Evolutionary conservation across 768 basidiomycete species (phyloP), one percentile per base, ranked within the genome.

Genomic region (Pholiota molesta): DNA sequence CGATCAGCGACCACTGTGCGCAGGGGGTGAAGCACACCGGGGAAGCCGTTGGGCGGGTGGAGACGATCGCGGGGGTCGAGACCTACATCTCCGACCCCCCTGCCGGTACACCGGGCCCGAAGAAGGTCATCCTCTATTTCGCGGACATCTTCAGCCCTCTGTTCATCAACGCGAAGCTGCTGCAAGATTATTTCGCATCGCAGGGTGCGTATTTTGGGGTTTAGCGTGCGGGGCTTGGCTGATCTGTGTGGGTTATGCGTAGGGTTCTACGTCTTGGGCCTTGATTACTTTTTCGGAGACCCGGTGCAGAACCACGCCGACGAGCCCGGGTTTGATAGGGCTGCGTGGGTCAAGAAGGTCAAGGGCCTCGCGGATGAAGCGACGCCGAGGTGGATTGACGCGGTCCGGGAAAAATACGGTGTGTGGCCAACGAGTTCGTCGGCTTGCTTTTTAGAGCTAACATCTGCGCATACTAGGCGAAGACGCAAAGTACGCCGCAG

Each of bases 261-360:
- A 88, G 87, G 87, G 0, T 89, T 82, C 68, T 72, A 77, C 49
- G 86, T 89, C 5, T 70, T 88, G 5, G 86, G 85, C 1, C 71
- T 83, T 44, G 88, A 89, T 62, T 89, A 87, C 71, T 88, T 90
- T 72, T 79, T 86, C 54, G 86, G 87, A 7, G 84, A 88, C 57
- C 76, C 81, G 13, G 66, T 88, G 0, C 67, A 81, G 17, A 56
- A 68, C 0, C 78, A 83, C 63, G 67, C 72, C 21, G 69, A 72
- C 3, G 75, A 81, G 11, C 54, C 62, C 8, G 70, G 65, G 26
- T 80, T 78, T 51, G 74, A 81, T 59, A 74, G 76, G 33, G 40
- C 61, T 1, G 74, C 74, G 0, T 89, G 86, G 86, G 71, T 79
- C 19, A 64, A 60, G 1, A 77, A 75, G 51, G 66, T 68, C 10